These are phyloP conservation scores for Solanum aculeatissimum DNA, from an alignment of 305 asterid species.

Conservation along the genomic window DNA sequence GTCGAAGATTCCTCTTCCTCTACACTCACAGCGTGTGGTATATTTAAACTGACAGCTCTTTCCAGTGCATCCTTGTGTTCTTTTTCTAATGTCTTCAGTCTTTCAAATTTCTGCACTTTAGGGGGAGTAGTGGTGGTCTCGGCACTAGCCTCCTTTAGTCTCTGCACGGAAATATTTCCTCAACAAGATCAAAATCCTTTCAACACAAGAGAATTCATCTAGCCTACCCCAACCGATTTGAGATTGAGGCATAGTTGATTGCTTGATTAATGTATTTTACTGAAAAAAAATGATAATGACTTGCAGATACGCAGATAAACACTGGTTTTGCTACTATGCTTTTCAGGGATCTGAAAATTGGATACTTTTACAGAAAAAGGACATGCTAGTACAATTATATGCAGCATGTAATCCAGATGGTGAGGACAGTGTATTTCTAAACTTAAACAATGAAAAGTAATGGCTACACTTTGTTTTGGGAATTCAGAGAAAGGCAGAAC, in stretches of 20 bases:
- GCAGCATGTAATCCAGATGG: not conserved
- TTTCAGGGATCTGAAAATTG: not conserved
- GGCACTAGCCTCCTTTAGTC: slow-evolving; percentile 30
- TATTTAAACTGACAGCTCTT: slow-evolving; percentile 83
- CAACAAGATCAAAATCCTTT: not conserved
- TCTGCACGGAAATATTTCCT: slow-evolving; percentile 21
- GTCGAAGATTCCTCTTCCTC: slow-evolving; percentile 15
- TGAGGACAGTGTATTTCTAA: not conserved
- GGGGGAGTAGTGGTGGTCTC: slow-evolving; percentile 56
- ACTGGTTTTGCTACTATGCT: not conserved
- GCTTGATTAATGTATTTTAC: not conserved
- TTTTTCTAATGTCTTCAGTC: slow-evolving; percentile 52
- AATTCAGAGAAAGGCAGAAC: not conserved
- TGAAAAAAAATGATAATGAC: not conserved
- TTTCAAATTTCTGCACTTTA: slow-evolving; percentile 41
- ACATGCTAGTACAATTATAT: not conserved
- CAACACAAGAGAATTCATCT: not conserved
- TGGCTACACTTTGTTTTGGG: not conserved
- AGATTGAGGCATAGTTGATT: not conserved
- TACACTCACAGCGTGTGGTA: slow-evolving; percentile 59
- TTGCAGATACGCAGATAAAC: not conserved
- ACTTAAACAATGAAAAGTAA: not conserved
- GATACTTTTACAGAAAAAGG: not conserved
- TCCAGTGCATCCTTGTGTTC: slow-evolving; percentile 94
- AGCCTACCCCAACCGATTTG: not conserved